Base-by-base conservation (phyloP, 306 rosid species). In the Cercis canadensis region DNA sequence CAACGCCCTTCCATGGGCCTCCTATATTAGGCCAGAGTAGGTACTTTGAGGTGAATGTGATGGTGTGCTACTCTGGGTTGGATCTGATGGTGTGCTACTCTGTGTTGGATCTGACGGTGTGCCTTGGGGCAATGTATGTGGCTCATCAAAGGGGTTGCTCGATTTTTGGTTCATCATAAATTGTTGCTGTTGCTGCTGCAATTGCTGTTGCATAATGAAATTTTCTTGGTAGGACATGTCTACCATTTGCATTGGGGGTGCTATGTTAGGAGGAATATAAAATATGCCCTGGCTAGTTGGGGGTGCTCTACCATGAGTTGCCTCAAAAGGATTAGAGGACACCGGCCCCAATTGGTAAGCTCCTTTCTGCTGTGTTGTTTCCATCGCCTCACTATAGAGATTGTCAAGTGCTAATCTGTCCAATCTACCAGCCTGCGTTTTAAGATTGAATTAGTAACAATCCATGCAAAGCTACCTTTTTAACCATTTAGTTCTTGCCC, bases 121-220 rank as follows among this genome's bases (percentile, higher is more conserved):
- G 14, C 0, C 46, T 4, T 24, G 52, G 15, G 73, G 47, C 57
- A 75, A 67, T 46, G 33, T 24, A 32, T 47, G 60, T 0, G 69
- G 18, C 34, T 73, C 63, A 18, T 72, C 80, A 36, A 81, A 77
- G 5, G 86, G 86, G 39, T 81, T 81, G 40, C 37, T 68, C 0
- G 74, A 39, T 49, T 62, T 73, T 37, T 77, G 66, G 11, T 45
- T 13, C 15, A 44, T 4, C 50, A 44, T 9, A 44, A 4, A 5
- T 9, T 3, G 11, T 13, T 44, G 50, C 50, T 37, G 43, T 0
- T 1, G 32, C 5, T 77, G 78, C 33, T 62, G 76, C 24, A 64
- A 77, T 17, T 59, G 71, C 24, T 71, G 78, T 17, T 59, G 71
- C 64, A 19, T 62, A 29, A 62, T 70, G 75, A 36, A 67, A 33